These are phyloP conservation scores for Suhomyces maxii DNA, from an alignment of 1,139 yeast species.

Conservation along the genomic window DNA sequence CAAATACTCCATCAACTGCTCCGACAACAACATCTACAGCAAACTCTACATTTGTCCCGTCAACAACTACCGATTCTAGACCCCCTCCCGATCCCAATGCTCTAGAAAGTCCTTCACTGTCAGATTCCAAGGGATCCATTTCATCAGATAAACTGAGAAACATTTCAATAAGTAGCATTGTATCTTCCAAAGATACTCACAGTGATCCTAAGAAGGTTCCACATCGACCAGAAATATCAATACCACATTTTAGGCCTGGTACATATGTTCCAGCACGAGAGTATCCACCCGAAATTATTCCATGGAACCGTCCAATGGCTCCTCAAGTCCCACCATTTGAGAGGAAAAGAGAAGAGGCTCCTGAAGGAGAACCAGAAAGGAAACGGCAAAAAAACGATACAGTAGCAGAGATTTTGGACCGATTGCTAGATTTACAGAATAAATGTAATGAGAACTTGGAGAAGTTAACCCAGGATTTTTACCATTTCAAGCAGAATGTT, in stretches of 20 bases:
- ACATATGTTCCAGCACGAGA: not conserved
- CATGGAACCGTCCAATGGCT: too few species aligned
- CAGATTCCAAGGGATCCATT: not conserved
- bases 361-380: too few species aligned
- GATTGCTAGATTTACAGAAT: slow-evolving; percentile 10
- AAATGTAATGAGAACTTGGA: slow-evolving; percentile 7
- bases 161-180: not conserved
- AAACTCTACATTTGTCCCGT: too few species aligned
- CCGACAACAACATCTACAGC: not conserved
- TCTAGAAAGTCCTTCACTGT: not conserved
- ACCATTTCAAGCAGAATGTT: slow-evolving; percentile 9
- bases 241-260: not conserved
- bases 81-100: not conserved
- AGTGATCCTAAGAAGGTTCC: not conserved
- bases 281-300: not conserved
- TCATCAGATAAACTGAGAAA: not conserved
- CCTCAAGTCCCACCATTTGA: too few species aligned
- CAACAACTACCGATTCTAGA: not conserved
- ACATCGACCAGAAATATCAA: not conserved
- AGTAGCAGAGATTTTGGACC: slow-evolving; percentile 3
- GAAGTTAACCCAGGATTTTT: slow-evolving; percentile 11
- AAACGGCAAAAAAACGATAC: too few species aligned
- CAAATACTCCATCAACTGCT: not conserved
- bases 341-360: too few species aligned
- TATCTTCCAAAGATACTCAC: not conserved